Evolutionary conservation across 176 grass and related monocot species (phyloP).

Genomic region (Elaeis guineensis): DNA sequence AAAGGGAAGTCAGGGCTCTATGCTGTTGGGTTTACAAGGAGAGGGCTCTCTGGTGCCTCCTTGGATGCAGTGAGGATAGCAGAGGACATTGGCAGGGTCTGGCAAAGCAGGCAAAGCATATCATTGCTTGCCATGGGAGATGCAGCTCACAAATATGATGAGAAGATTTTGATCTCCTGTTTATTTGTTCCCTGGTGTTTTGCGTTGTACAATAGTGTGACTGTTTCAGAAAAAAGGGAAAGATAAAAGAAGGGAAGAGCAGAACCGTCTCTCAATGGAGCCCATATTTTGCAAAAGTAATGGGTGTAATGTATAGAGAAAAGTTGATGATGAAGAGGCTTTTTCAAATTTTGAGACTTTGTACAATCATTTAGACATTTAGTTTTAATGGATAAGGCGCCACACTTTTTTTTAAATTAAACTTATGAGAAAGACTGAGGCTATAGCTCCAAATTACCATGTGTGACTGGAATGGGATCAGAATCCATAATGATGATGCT

Average conservation of each 20-base stretch:
- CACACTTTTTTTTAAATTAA: too few species aligned
- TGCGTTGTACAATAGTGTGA: too few species aligned
- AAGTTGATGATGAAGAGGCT: conserved; percentile 15
- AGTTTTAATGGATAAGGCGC: too few species aligned
- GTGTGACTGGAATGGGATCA: too few species aligned
- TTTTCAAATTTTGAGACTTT: not conserved
- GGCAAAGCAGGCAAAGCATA: conserved; percentile 29
- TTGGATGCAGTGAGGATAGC: conserved; percentile 28
- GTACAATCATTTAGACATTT: too few species aligned
- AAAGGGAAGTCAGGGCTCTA: conserved; percentile 34
- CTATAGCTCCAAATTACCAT: too few species aligned
- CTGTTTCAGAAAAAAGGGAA: not conserved
- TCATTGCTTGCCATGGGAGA: conserved; percentile 20
- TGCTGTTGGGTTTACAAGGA: conserved; percentile 36
- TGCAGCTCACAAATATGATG: conserved; percentile 25
- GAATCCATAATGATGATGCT: too few species aligned
- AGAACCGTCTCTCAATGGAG: conserved; percentile 3
- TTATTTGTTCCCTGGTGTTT: too few species aligned
- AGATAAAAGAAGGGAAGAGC: not conserved
- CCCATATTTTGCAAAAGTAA: too few species aligned
- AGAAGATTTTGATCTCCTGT: conserved; percentile 3
- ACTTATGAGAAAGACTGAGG: too few species aligned
- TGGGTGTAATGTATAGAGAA: not conserved
- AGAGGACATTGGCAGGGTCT: conserved; percentile 28
- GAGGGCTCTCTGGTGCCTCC: conserved; percentile 30